Evolutionary conservation across 2,329 filamentous ascomycete species (phyloP), one percentile per base, ranked within the genome.

Genomic region (Annulohypoxylon truncatum): DNA sequence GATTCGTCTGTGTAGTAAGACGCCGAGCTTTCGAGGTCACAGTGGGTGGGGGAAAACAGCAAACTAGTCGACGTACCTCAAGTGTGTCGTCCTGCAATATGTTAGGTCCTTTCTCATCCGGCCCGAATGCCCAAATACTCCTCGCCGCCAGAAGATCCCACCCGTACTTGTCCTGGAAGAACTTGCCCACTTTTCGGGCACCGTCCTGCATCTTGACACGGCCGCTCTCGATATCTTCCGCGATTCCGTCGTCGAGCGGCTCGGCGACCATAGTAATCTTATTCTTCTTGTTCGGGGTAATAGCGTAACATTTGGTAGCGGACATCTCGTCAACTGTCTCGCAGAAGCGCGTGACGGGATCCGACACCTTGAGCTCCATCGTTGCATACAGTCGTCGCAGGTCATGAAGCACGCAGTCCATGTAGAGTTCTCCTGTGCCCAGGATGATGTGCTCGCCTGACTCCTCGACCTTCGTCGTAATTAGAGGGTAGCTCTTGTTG

Each of bases 201-300:
- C 96, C 94, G 73, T 98, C 95, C 69, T 92, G 93, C 81, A 99
- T 97, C 75, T 88, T 94, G 73, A 99, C 94, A 59, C 88, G 90
- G 24, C 95, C 94, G 50, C 88, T 89, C 81, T 99, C 96, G 69
- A 99, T 98, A 74, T 99, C 96, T 74, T 92, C 90, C 4, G 95
- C 93, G 68, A 99, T 97, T 13, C 96, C 96, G 73, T 96, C 92
- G 72, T 99, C 96, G 12, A 99, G 83, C 31, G 96, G 95, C 78
- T 99, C 96, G 2, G 96, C 96, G 61, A 98, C 92, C 93, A 99
- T 97, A 33, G 96, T 98, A 74, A 99, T 92, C 79, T 97, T 97
- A 83, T 99, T 99, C 84, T 97, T 97, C 82, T 99, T 99, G 83
- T 99, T 99, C 1, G 96, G 96, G 2, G 96, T 98, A 72, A 97